phyloP scores from a whole-genome alignment of 371 early-diverging fungal genomes.

The Paramicrosporidium saccamoebae region DNA sequence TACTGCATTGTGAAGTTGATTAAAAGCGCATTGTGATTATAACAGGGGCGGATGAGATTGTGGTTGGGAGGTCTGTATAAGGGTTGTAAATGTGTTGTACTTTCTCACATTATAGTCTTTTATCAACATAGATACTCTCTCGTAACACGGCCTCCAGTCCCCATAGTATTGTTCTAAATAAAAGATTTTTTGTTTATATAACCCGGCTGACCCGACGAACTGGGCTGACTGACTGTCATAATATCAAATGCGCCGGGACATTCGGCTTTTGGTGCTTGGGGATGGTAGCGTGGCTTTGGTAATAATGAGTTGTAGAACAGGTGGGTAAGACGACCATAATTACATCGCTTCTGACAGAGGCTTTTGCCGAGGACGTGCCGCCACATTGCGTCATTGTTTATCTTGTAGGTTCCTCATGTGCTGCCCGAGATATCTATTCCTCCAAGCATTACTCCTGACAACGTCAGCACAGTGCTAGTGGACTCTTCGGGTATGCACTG shows the following conservation, averaged over 20 bases:
- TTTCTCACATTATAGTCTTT: too few species aligned
- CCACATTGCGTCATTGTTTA: background rate
- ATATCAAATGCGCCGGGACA: constrained; percentile 54
- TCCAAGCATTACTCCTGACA: constrained; percentile 79
- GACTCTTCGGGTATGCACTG: constrained; percentile 41
- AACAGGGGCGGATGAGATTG: too few species aligned
- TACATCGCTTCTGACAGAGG: constrained; percentile 73
- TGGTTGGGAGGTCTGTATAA: too few species aligned
- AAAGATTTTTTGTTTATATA: too few species aligned
- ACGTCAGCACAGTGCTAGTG: constrained; percentile 74
- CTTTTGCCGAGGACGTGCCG: constrained; percentile 25
- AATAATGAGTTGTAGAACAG: constrained; percentile 14
- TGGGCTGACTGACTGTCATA: too few species aligned
- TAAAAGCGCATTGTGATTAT: too few species aligned
- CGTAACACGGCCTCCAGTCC: too few species aligned
- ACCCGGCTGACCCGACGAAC: too few species aligned
- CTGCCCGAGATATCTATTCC: constrained; percentile 92
- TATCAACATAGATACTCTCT: too few species aligned
- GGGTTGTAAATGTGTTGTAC: too few species aligned
- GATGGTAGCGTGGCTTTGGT: constrained; percentile 24
- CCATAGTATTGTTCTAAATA: too few species aligned
- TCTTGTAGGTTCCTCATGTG: constrained; percentile 53
- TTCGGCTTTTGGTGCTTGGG: constrained; percentile 55
- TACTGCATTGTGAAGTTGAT: too few species aligned
- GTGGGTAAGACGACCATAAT: constrained; percentile 86